These are phyloP conservation scores for Phytophthora megakarya DNA, from an alignment of 352 stramenopile genomes.

Conservation along the genomic window DNA sequence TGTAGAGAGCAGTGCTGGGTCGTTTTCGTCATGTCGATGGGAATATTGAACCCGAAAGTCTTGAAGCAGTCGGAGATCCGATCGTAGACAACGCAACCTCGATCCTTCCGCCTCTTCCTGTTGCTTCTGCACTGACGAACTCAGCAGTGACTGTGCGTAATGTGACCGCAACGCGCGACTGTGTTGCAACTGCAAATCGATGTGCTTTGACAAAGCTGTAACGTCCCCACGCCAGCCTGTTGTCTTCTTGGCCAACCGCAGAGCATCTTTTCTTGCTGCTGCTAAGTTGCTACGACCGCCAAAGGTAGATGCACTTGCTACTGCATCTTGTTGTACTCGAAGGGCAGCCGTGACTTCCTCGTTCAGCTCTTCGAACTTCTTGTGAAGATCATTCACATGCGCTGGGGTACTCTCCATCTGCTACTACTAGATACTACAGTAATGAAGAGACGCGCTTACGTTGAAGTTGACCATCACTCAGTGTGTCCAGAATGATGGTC, in stretches of 20 bases:
- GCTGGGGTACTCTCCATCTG: conserved; percentile 51
- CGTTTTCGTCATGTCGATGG: conserved; percentile 26
- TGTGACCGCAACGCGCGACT: conserved; percentile 64
- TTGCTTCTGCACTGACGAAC: conserved; percentile 43
- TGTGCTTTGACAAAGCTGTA: conserved; percentile 70
- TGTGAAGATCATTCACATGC: conserved; percentile 70
- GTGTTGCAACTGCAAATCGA: conserved; percentile 72
- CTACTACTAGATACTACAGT: no score
- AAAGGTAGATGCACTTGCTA: conserved; percentile 27
- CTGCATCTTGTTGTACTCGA: conserved; percentile 54
- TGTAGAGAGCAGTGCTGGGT: conserved; percentile 16
- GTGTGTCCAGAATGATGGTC: no score
- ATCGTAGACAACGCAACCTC: conserved; percentile 56
- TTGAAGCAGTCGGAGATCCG: conserved; percentile 67
- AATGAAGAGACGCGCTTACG: no score
- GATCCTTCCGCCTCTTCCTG: conserved; percentile 59
- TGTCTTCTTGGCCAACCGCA: conserved; percentile 56
- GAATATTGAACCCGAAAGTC: conserved; percentile 59
- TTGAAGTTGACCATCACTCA: no score
- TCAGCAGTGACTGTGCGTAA: conserved; percentile 59
- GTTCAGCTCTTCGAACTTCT: conserved; percentile 76
- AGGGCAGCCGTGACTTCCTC: conserved; percentile 67
- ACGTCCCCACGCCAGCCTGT: conserved; percentile 79
- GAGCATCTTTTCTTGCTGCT: conserved; percentile 46
- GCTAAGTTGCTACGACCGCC: conserved; percentile 16